Evolutionary conservation across 2,329 filamentous ascomycete genomes (phyloP), one percentile per base, ranked within the genome.

Genomic region (Coleophoma cylindrospora): DNA sequence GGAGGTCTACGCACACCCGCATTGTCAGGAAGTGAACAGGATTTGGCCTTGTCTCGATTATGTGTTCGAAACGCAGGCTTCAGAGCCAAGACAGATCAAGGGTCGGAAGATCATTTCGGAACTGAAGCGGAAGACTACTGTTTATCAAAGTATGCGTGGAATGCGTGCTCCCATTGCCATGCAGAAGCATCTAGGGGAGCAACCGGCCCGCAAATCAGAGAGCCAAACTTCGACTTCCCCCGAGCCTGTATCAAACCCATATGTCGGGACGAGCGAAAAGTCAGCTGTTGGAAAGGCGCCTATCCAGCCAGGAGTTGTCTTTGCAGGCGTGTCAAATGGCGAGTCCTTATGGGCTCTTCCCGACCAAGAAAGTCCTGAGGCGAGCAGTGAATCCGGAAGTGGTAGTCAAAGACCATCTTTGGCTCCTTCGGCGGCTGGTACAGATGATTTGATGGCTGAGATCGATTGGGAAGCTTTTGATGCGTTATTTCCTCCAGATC

Each of bases 11-110:
- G 69, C 75, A 48, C 59, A 63, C 40, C 62, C 64, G 9, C 45
- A 60, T 17, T 53, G 57, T 33, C 74, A 74, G 46, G 76, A 86
- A 53, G 80, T 81, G 2, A 75, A 79, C 21, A 77, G 86, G 9
- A 86, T 89, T 51, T 89, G 87, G 86, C 69, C 72, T 34, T 86
- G 83, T 58, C 70, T 89, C 22, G 85, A 91, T 61, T 90, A 83
- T 61, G 81, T 87, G 21, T 91, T 89, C 62, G 77, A 81, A 46
- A 69, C 84, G 27, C 75, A 85, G 33, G 62, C 73, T 5, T 65
- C 72, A 34, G 64, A 79, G 40, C 65, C 75, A 12, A 74, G 74
- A 3, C 71, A 75, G 15, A 71, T 79, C 40, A 89, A 89, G 63
- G 77, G 75, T 11, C 68, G 79, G 32, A 72, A 74, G 17, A 76